Evolutionary conservation across 1,284 basidiomycete genomes (phyloP).

Genomic region (Cryptococcus sp.): DNA sequence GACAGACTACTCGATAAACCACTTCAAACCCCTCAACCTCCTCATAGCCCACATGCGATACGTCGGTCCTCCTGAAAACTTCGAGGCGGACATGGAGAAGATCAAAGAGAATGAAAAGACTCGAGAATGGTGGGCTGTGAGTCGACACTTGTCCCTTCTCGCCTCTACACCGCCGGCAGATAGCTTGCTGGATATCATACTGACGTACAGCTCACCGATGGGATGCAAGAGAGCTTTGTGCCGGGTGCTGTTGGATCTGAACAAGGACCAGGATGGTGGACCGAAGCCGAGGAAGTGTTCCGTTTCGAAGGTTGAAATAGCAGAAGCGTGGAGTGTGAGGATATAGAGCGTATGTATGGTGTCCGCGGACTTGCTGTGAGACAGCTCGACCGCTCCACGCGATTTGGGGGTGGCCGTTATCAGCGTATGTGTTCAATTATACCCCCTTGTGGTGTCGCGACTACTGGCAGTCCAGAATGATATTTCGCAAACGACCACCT

Average conservation of each 20-base stretch:
- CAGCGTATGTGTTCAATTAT: too few species aligned
- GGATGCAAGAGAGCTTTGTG: constrained; percentile 69
- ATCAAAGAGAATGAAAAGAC: constrained; percentile 63
- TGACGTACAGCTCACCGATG: constrained; percentile 51
- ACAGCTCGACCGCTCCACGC: too few species aligned
- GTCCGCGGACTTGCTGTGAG: too few species aligned
- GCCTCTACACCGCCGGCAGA: neutral
- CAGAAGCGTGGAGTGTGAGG: too few species aligned
- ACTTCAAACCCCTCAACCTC: constrained; percentile 55
- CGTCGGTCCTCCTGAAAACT: constrained; percentile 50
- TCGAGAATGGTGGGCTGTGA: constrained; percentile 67
- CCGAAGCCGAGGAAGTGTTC: constrained; percentile 64
- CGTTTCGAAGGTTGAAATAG: constrained; percentile 54
- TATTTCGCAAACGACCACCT: too few species aligned
- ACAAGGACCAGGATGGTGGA: constrained; percentile 65
- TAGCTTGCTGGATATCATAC: neutral
- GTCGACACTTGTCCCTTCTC: constrained; percentile 7
- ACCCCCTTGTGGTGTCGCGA: too few species aligned
- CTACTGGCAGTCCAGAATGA: too few species aligned
- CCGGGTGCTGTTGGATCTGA: constrained; percentile 64
- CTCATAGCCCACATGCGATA: constrained; percentile 57
- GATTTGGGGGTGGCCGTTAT: too few species aligned
- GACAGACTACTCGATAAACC: constrained; percentile 68
- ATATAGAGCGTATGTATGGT: too few species aligned
- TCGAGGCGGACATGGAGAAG: constrained; percentile 60